These are phyloP conservation scores for Dioszegia aurantiaca DNA, from an alignment of 768 basidiomycete genomes.

Conservation along the genomic window DNA sequence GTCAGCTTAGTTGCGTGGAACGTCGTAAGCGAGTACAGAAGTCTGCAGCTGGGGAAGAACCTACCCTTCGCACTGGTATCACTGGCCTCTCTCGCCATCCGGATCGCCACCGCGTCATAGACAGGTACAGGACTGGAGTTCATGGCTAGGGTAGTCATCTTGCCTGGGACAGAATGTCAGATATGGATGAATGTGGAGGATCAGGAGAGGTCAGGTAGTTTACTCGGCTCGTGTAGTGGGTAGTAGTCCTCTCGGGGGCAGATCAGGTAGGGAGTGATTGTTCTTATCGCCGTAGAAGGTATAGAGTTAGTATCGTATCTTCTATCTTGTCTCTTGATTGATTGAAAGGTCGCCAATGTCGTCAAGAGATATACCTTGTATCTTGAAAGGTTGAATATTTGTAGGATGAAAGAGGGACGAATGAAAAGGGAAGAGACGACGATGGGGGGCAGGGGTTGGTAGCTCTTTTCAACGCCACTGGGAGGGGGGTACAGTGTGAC, in stretches of 20 bases:
- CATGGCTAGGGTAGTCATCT: not conserved
- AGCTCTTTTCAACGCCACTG: too few relatives aligned
- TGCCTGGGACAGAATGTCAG: not conserved
- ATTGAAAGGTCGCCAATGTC: not conserved
- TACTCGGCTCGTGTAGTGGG: too few relatives aligned
- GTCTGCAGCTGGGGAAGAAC: too few relatives aligned
- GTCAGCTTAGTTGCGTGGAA: too few relatives aligned
- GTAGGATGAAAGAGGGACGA: not conserved
- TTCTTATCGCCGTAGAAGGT: not conserved
- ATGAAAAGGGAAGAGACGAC: not conserved
- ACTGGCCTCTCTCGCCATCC: not conserved
- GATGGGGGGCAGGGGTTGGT: too few relatives aligned
- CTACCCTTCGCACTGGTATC: not conserved
- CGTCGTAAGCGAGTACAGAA: too few relatives aligned
- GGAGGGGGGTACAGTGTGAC: too few relatives aligned
- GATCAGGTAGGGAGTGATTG: too few relatives aligned
- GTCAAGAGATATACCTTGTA: not conserved
- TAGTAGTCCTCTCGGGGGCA: too few relatives aligned
- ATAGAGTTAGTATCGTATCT: not conserved
- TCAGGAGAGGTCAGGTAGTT: not conserved
- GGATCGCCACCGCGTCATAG: not conserved
- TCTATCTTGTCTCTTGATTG: not conserved
- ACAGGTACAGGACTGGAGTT: not conserved
- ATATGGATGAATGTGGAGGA: not conserved
- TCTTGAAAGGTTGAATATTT: not conserved